Conservation (phyloP, 805 yeast species). For the Ogataea degrootiae region DNA sequence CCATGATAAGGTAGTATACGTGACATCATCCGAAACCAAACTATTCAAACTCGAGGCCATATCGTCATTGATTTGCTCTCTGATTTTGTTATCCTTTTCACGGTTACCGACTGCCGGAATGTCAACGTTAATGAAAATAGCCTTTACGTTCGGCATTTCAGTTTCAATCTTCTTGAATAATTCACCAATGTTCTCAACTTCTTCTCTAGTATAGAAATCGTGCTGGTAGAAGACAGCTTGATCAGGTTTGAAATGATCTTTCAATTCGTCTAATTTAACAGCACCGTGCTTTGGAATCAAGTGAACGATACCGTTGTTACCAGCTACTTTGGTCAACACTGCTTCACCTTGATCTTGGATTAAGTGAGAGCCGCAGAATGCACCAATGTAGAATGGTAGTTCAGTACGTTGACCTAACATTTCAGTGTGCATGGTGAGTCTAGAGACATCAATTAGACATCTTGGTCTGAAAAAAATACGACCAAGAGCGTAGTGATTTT, state of each 20-base stretch:
- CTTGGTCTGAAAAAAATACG: slow-evolving; percentile 81
- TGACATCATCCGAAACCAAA: slow-evolving; percentile 8
- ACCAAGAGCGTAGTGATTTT: slow-evolving; percentile 80
- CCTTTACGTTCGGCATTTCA: slow-evolving; percentile 57
- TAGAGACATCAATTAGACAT: slow-evolving; percentile 67
- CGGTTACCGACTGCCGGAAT: slow-evolving; percentile 82
- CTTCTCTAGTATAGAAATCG: slow-evolving; percentile 58
- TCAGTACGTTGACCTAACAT: slow-evolving; percentile 60
- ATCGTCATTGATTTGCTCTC: slow-evolving; percentile 45
- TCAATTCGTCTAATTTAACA: slow-evolving; percentile 72
- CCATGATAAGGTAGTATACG: slow-evolving; percentile 48
- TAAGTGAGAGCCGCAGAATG: slow-evolving; percentile 81
- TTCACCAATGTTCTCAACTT: slow-evolving; percentile 46
- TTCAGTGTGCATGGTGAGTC: slow-evolving; percentile 55
- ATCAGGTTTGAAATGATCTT: slow-evolving; percentile 49
- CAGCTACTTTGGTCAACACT: slow-evolving; percentile 72
- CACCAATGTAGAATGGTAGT: slow-evolving; percentile 84
- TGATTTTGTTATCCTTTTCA: slow-evolving; percentile 76
- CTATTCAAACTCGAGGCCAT: slow-evolving; percentile 10
- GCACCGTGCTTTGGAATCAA: slow-evolving; percentile 87
- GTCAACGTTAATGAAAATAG: slow-evolving; percentile 79
- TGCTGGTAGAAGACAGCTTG: slow-evolving; percentile 82
- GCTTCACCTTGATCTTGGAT: slow-evolving; percentile 87
- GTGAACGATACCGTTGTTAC: slow-evolving; percentile 57
- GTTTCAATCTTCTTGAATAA: slow-evolving; percentile 20